Base-by-base conservation (phyloP, 164 flowering plant species). In the Pachysandra terminalis region DNA sequence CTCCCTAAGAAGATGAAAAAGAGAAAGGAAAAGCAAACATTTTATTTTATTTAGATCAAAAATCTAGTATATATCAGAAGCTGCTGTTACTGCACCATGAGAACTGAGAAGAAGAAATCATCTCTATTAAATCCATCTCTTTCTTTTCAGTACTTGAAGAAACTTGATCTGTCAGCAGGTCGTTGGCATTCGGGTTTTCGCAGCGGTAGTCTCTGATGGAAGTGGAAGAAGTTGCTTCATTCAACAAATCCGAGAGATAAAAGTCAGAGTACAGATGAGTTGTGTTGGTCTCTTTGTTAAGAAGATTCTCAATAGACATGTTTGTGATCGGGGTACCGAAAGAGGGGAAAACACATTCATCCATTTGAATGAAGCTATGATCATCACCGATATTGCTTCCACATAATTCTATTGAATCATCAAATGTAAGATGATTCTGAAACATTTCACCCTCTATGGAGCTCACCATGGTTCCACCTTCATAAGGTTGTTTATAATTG, bases 71-170 rank as follows among this genome's bases (percentile, higher is more conserved):
- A 7, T 28, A 54, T 25, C 61, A 41, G 55, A 59, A 53, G 48
- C 66, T 53, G n/a, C 22, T 48, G 10, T 49, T 72, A 32, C 66
- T 65, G 32, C 62, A 51, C 16, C 62, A 63, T 57, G 28, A 26
- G 17, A 51, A 56, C 23, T 58, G 62, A 21, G 71, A 70, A 45
- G 68, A 68, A 41, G 83, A 80, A 59, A 88, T 70, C 89, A 88
- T 78, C 87, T 88, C 93, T 19, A 88, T 79, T 83, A 88, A 76
- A 67, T 88, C 93, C 84, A 88, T 84, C 56, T 88, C 93, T 61
- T 59, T 77, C 69, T 61, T 79, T 45, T 71, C 78, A 66, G n/a
- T n/a, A n/a, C 54, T 55, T 13, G 66, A 37, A 32, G 63, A 61
- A 52, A 48, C 65, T 52, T 73, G 62, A 51, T 66, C 76, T 25